Conservation (phyloP, 257 asterid species). For the Solanum chiquidenum region DNA sequence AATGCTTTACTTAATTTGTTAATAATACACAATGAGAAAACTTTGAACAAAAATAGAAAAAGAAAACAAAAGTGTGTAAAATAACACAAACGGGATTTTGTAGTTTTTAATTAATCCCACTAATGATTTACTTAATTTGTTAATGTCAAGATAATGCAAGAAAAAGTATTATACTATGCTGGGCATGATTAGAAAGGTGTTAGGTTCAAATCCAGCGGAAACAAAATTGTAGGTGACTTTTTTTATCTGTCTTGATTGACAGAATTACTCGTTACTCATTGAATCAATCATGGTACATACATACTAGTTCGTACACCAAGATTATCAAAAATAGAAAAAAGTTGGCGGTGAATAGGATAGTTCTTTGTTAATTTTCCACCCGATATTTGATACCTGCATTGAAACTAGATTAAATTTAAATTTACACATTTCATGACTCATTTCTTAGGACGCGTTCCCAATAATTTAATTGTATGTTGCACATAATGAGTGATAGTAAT, state of each 20-base stretch:
- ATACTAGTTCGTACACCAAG: neutral
- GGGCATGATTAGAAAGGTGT: neutral
- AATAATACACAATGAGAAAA: neutral
- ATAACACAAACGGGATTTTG: neutral
- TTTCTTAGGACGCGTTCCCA: neutral
- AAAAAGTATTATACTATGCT: neutral
- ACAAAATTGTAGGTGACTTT: too few species aligned
- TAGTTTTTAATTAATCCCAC: neutral
- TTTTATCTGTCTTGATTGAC: too few species aligned
- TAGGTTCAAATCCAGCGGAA: neutral
- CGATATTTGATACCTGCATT: too few species aligned
- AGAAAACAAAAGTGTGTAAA: neutral
- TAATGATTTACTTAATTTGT: neutral
- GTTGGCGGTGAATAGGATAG: neutral
- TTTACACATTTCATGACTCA: too few species aligned
- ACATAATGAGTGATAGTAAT: neutral
- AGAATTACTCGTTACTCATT: too few species aligned
- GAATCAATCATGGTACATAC: neutral
- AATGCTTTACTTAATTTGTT: neutral
- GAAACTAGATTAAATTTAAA: too few species aligned
- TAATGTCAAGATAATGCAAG: neutral
- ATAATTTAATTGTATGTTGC: too few species aligned
- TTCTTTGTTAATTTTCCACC: too few species aligned
- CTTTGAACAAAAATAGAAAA: neutral
- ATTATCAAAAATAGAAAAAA: too few species aligned